Conservation (phyloP, 2,329 filamentous ascomycete species). For the Ceratocystis papillata region DNA sequence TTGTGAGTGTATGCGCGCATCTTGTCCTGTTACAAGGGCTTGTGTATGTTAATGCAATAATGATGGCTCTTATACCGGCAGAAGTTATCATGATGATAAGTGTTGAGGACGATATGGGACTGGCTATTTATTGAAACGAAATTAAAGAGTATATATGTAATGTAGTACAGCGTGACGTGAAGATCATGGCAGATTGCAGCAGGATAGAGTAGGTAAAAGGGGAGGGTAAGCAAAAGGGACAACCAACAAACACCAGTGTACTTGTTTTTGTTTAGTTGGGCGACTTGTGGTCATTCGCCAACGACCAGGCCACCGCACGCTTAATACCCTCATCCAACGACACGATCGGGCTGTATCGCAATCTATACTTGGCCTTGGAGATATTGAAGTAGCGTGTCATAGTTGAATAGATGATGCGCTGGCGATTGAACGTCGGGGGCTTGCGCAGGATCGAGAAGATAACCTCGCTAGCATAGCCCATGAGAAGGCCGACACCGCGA, state of each 20-base stretch:
- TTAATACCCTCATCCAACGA: constrained; percentile 53
- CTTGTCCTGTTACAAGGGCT: too few species aligned
- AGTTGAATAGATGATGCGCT: constrained; percentile 54
- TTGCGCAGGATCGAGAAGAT: constrained; percentile 41
- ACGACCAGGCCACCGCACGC: constrained; percentile 44
- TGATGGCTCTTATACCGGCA: too few species aligned
- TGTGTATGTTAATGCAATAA: too few species aligned
- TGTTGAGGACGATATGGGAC: not conserved
- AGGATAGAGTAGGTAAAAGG: not conserved
- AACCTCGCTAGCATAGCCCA: constrained; percentile 46
- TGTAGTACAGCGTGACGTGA: constrained; percentile 4
- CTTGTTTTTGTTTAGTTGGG: constrained; percentile 15
- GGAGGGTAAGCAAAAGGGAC: not conserved
- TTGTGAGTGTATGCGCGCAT: not conserved
- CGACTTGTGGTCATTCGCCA: constrained; percentile 34
- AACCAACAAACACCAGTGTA: not conserved
- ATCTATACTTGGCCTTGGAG: constrained; percentile 57
- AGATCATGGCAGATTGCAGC: not conserved
- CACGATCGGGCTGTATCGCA: constrained; percentile 60
- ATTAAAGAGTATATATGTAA: not conserved
- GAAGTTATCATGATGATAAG: not conserved
- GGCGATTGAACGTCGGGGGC: constrained; percentile 47
- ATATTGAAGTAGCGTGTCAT: constrained; percentile 74
- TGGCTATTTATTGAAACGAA: too few species aligned
- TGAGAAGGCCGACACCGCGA: constrained; percentile 40